Evolutionary conservation across 495 filamentous ascomycete genomes (phyloP).

Genomic region (Neurospora sp.): DNA sequence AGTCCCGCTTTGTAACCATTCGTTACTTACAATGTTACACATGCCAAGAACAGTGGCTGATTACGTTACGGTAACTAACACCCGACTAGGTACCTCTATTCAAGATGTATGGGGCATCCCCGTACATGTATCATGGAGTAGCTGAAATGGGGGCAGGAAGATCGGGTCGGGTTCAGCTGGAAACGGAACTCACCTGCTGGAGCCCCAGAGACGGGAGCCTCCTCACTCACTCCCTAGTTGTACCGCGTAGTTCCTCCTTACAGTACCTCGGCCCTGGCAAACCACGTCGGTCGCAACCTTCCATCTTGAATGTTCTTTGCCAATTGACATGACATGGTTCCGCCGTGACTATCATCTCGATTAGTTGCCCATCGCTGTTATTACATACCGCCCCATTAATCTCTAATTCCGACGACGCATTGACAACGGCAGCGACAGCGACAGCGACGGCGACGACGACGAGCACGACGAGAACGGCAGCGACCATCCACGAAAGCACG

Average conservation of each 20-base stretch:
- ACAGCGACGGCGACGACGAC: background rate
- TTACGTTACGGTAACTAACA: background rate
- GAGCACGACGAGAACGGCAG: background rate
- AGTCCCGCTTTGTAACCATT: background rate
- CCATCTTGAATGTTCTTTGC: background rate
- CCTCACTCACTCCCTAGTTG: background rate
- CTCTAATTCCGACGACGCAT: background rate
- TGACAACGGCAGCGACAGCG: background rate
- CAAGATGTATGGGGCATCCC: background rate
- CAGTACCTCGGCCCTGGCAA: background rate
- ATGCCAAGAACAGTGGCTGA: background rate
- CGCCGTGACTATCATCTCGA: background rate
- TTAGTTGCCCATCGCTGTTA: background rate
- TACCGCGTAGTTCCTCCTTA: background rate
- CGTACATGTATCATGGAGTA: background rate
- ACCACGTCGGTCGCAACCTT: background rate
- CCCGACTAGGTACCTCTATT: background rate
- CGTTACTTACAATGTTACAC: background rate
- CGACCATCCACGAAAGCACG: slow-evolving; percentile 4
- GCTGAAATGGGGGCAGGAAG: background rate
- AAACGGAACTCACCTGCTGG: background rate
- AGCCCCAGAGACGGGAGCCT: background rate
- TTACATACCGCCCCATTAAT: background rate
- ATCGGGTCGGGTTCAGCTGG: background rate
- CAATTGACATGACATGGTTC: background rate